A percentile compares a stretch with the other conserved stretches of the same genome.
Conservation (phyloP, 352 stramenopile genomes). For the Phytophthora idaei region DNA sequence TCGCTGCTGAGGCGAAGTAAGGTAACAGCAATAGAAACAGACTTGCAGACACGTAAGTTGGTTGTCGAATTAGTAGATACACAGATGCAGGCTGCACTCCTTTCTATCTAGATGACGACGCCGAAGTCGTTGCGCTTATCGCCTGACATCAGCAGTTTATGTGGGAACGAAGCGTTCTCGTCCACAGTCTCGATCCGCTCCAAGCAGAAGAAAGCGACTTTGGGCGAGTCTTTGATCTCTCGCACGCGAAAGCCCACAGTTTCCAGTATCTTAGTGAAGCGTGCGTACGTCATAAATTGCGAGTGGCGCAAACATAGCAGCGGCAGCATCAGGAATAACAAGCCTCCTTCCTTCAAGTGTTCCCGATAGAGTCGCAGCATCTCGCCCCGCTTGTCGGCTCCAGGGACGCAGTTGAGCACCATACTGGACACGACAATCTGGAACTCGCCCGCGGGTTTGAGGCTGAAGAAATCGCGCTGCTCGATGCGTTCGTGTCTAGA, state of each 20-base stretch:
- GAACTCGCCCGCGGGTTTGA: constrained; percentile 73
- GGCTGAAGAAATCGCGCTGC: constrained; percentile 92
- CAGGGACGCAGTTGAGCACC: constrained; percentile 97
- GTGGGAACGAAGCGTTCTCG: constrained; percentile 43
- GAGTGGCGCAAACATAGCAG: constrained; percentile 78
- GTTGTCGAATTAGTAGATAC: constrained; percentile 35
- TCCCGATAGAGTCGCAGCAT: constrained; percentile 75
- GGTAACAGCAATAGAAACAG: constrained; percentile 8
- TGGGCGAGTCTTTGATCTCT: constrained; percentile 81
- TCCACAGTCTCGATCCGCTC: constrained; percentile 47
- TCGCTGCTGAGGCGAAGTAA: constrained; percentile 21
- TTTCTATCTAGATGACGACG: constrained; percentile 59
- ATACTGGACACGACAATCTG: constrained; percentile 95
- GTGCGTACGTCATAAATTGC: constrained; percentile 74
- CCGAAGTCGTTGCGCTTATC: constrained; percentile 76
- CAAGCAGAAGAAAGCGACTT: constrained; percentile 84
- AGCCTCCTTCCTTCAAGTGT: constrained; percentile 56
- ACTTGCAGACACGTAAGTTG: neutral
- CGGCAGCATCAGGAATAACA: constrained; percentile 81
- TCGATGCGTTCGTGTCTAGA: constrained; percentile 91
- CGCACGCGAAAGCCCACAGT: constrained; percentile 69
- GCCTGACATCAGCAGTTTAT: constrained; percentile 50
- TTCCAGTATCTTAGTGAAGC: constrained; percentile 71
- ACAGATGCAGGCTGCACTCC: constrained; percentile 18
- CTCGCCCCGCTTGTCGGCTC: constrained; percentile 73